Conservation (phyloP, 2,329 filamentous ascomycete species). For the Fusarium domesticum region DNA sequence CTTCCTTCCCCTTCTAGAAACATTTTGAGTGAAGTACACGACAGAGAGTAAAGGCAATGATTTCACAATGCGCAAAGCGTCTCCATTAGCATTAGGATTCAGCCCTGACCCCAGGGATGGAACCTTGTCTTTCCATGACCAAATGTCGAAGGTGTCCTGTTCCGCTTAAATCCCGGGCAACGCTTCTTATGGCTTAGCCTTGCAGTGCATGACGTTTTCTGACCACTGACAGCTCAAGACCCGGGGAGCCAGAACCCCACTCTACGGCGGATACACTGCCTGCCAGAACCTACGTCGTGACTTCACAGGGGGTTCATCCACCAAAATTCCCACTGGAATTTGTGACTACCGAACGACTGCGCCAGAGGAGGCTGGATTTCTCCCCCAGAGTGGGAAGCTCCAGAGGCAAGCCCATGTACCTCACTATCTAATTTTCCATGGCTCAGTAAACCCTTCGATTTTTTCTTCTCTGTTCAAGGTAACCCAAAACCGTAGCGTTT, state of each 20-base stretch:
- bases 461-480: conserved; percentile 32
- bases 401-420: conserved; percentile 14
- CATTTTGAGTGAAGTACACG: no score
- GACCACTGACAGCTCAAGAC: conserved; percentile 15
- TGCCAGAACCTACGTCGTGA: conserved; percentile 1
- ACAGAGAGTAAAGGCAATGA: conserved; percentile 7
- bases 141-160: conserved; percentile 13
- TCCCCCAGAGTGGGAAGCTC: conserved; percentile 5
- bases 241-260: conserved; percentile 11
- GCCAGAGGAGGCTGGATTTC: conserved; percentile 5
- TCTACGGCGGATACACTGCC: conserved; percentile 13
- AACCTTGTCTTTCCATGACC: conserved; percentile 9
- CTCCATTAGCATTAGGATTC: conserved; percentile 33
- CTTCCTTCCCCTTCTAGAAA: conserved; percentile 1
- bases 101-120: conserved; percentile 31
- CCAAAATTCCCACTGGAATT: conserved; percentile 11
- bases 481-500: conserved; percentile 26
- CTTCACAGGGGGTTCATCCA: not conserved
- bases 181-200: conserved; percentile 20
- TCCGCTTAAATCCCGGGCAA: conserved; percentile 33
- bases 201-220: conserved; percentile 5
- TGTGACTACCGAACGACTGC: no score
- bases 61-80: conserved; percentile 5
- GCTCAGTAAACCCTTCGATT: conserved; percentile 32
- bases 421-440: conserved; percentile 34